Evolutionary conservation across 2,329 filamentous ascomycete species (phyloP), one percentile per base, ranked within the genome.

Genomic region (Fusarium sp.): DNA sequence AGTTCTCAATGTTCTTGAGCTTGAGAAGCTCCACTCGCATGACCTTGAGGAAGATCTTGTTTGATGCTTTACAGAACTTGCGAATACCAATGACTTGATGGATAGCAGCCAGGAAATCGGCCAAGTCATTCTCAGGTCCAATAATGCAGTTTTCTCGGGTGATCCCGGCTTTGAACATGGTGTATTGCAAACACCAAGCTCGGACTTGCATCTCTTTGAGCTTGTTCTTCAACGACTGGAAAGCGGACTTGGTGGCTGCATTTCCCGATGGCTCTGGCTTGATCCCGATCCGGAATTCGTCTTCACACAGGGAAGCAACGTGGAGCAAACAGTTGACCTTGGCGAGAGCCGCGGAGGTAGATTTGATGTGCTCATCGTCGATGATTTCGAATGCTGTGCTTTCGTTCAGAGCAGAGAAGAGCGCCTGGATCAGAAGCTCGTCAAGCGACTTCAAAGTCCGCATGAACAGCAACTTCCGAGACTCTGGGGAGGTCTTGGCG

Each of bases 161-260:
- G 31, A 95, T 91, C 5, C 90, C 93, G 71, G 95, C 92, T 78
- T 92, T 93, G 49, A 98, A 82, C 60, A 98, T 84, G 0, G 90
- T 89, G 79, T 98, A 99, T 71, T 96, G 92, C 42, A 98, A 84
- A 40, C 93, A 94, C 96, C 96, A 98, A 12, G 92, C 90, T 36
- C 94, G 91, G 4, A 98, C 90, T 77, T 98, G 92, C 87, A 97
- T 93, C 75, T 98, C 95, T 44, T 94, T 91, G 49, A 98, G 85
- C 78, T 92, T 94, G 64, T 89, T 91, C 65, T 91, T 88, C 8
- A 84, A 74, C 2, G 84, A 81, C 64, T 87, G 85, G 66, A 89
- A 90, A 1, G 85, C 86, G 77, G 90, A 79, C 84, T 90, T 82
- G 85, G 83, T 84, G 78, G 89, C 80, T 3, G 90, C 79, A 84